A percentile compares a stretch with the other conserved stretches of the same genome.
These are phyloP conservation scores for Gelatoporia subvermispora DNA, from an alignment of 768 basidiomycete genomes.

Conservation along the genomic window DNA sequence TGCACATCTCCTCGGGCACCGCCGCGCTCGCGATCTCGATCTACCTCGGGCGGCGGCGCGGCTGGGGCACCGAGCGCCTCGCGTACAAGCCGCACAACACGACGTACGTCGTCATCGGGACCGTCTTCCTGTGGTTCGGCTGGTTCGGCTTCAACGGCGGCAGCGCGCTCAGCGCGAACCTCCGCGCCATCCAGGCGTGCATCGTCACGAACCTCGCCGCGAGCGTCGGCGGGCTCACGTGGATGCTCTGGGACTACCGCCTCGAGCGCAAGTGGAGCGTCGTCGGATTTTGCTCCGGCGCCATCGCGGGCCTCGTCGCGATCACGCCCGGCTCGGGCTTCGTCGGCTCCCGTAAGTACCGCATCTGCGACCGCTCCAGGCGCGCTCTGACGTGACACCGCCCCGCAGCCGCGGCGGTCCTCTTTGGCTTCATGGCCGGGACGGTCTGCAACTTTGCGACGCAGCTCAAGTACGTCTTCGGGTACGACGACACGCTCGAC, in stretches of 20 bases:
- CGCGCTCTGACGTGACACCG: background rate
- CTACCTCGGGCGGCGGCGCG: slow-evolving; percentile 86
- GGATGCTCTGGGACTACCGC: slow-evolving; percentile 95
- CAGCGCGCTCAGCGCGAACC: slow-evolving; percentile 81
- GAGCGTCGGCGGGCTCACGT: slow-evolving; percentile 80
- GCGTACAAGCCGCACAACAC: slow-evolving; percentile 95
- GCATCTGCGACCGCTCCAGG: background rate
- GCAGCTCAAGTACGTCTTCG: slow-evolving; percentile 79
- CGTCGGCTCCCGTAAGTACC: slow-evolving; percentile 64
- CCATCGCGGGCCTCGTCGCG: slow-evolving; percentile 84
- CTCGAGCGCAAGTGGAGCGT: slow-evolving; percentile 91
- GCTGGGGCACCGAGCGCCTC: slow-evolving; percentile 86
- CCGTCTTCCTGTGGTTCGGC: slow-evolving; percentile 89
- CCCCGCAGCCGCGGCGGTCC: slow-evolving; percentile 64
- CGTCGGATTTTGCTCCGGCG: slow-evolving; percentile 95
- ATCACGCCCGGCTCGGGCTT: slow-evolving; percentile 84
- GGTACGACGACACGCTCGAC: slow-evolving; percentile 79
- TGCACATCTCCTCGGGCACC: slow-evolving; percentile 92
- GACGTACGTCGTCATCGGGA: slow-evolving; percentile 90
- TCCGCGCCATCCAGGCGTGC: slow-evolving; percentile 84
- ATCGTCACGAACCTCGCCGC: slow-evolving; percentile 93
- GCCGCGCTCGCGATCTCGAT: slow-evolving; percentile 89
- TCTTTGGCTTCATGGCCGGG: slow-evolving; percentile 82
- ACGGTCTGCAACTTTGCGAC: slow-evolving; percentile 94
- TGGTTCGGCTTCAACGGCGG: slow-evolving; percentile 98